Evolutionary conservation across 2,329 filamentous ascomycete genomes (phyloP).

Genomic region (Botryotinia globosa): DNA sequence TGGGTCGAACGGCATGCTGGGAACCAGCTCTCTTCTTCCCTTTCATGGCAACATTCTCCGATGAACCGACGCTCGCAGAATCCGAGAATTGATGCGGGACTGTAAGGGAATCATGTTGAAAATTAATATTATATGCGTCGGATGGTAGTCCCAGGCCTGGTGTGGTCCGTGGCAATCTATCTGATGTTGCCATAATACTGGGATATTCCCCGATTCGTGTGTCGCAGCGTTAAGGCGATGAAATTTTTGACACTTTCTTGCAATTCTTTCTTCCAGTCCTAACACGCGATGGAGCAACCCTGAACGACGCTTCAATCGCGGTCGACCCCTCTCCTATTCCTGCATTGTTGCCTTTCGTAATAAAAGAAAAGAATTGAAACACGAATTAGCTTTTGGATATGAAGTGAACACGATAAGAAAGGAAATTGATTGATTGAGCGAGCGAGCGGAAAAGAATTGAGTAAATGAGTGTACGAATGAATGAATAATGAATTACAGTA

Average conservation of each 20-base stretch:
- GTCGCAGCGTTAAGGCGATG: neutral
- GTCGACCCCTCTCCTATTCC: constrained; percentile 8
- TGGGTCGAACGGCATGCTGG: constrained; percentile 24
- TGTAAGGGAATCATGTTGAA: constrained; percentile 29
- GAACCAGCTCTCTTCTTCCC: constrained; percentile 26
- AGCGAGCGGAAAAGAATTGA: neutral
- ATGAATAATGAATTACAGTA: neutral
- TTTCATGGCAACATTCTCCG: constrained; percentile 29
- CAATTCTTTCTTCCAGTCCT: neutral
- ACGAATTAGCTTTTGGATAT: neutral
- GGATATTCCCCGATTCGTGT: constrained; percentile 11
- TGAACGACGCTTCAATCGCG: constrained; percentile 20
- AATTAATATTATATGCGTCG: constrained; percentile 29
- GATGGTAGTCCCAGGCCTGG: constrained; percentile 25
- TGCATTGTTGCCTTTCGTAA: constrained; percentile 1
- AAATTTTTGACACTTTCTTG: neutral
- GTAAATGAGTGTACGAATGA: constrained; percentile 9
- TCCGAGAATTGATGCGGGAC: constrained; percentile 25
- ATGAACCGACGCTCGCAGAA: constrained; percentile 30
- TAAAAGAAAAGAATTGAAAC: neutral
- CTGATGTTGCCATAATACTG: constrained; percentile 24
- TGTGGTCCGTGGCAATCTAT: constrained; percentile 24
- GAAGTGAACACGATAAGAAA: neutral
- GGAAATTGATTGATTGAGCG: neutral
- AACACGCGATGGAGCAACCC: constrained; percentile 20